Conservation (phyloP, 305 asterid species). For the Coffea humblotiana region DNA sequence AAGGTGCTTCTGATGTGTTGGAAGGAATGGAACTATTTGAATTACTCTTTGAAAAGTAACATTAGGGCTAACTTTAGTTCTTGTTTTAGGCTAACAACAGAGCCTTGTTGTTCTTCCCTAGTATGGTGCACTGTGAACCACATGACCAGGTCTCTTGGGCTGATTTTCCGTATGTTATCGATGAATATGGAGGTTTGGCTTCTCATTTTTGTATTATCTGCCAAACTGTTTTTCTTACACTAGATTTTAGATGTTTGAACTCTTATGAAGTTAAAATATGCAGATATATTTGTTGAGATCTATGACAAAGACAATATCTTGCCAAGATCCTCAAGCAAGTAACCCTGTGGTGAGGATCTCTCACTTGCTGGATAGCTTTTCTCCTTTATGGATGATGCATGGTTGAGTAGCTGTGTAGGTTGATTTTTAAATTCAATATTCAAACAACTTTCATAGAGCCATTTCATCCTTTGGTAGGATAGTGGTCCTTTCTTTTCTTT, state of each 20-base stretch:
- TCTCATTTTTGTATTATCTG: constrained; percentile 9
- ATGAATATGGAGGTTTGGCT: constrained; percentile 72
- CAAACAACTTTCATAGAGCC: background rate
- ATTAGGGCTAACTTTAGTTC: constrained; percentile 26
- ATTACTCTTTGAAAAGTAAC: constrained; percentile 13
- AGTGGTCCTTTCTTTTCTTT: background rate
- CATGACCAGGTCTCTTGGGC: constrained; percentile 76
- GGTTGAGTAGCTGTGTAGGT: background rate
- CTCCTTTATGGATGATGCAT: background rate
- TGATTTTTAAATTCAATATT: background rate
- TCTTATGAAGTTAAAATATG: constrained; percentile 8
- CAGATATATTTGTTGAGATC: constrained; percentile 77
- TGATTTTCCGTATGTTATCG: constrained; percentile 62
- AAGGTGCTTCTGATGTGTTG: constrained; percentile 6
- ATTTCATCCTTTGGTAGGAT: background rate
- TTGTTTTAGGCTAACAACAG: constrained; percentile 53
- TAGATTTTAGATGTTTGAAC: constrained; percentile 7
- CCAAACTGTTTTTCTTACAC: constrained; percentile 2
- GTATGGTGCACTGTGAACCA: constrained; percentile 66
- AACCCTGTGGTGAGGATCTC: constrained; percentile 70
- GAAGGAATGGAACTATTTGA: constrained; percentile 2
- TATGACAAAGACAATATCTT: constrained; percentile 60
- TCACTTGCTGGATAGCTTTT: constrained; percentile 20
- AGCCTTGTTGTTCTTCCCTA: constrained; percentile 65
- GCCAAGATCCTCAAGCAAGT: constrained; percentile 66